These are phyloP conservation scores for Diaporthe ilicicola DNA, from an alignment of 2,329 filamentous ascomycete species.

Conservation along the genomic window DNA sequence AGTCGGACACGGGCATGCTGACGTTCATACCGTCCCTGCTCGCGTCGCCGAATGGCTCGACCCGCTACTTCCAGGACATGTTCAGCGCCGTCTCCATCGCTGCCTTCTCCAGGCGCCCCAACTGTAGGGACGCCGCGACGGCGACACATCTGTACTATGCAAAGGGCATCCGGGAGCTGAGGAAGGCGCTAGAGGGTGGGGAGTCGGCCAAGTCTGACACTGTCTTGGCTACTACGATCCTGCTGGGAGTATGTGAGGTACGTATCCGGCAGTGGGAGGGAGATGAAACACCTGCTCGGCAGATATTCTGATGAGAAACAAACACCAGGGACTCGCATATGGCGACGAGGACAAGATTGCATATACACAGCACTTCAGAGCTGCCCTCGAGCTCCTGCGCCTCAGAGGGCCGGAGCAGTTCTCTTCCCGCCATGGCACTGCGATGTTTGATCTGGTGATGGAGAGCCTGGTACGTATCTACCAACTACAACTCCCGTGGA, in stretches of 20 bases:
- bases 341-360: slow-evolving; percentile 15
- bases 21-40: slow-evolving; percentile 25
- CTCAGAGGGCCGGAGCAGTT: slow-evolving; percentile 22
- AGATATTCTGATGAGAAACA: not conserved
- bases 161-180: slow-evolving; percentile 1
- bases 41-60: not conserved
- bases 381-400: slow-evolving; percentile 15
- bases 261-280: not conserved
- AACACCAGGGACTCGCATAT: slow-evolving; percentile 1
- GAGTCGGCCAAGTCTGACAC: slow-evolving; percentile 13
- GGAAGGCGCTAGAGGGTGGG: slow-evolving; percentile 13
- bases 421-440: slow-evolving; percentile 18
- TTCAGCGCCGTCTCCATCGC: slow-evolving; percentile 28
- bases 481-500: slow-evolving; percentile 1
- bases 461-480: slow-evolving; percentile 18
- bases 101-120: slow-evolving; percentile 22
- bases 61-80: slow-evolving; percentile 15
- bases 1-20: slow-evolving; percentile 8
- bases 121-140: slow-evolving; percentile 8
- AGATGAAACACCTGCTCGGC: no score
- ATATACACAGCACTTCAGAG: slow-evolving; percentile 21
- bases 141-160: slow-evolving; percentile 6
- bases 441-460: slow-evolving; percentile 27
- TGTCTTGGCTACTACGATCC: slow-evolving; percentile 22
- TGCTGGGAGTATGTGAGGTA: slow-evolving; percentile 26